Conservation (phyloP, 1,284 basidiomycete genomes). For the Athelia sp. region DNA sequence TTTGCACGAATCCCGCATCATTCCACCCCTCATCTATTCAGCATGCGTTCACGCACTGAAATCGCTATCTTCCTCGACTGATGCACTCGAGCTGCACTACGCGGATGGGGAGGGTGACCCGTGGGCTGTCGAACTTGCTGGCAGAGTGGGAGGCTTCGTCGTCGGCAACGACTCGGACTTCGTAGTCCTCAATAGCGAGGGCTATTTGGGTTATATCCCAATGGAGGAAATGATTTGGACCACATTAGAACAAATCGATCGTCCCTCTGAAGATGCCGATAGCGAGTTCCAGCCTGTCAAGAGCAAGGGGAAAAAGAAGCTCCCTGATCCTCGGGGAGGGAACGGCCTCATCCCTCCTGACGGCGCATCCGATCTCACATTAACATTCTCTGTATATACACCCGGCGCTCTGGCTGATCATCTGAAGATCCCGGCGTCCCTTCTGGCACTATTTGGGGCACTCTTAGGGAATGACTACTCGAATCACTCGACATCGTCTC, state of each 20-base stretch:
- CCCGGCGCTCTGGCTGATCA: slow-evolving; percentile 60
- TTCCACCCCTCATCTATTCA: slow-evolving; percentile 67
- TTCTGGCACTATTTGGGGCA: slow-evolving; percentile 82
- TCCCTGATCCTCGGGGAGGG: slow-evolving; percentile 21
- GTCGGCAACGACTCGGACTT: slow-evolving; percentile 82
- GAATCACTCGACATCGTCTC: slow-evolving; percentile 36
- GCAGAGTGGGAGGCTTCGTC: slow-evolving; percentile 68
- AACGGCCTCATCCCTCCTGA: slow-evolving; percentile 56
- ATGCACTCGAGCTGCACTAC: slow-evolving; percentile 53
- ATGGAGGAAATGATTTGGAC: slow-evolving; percentile 79
- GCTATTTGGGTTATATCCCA: slow-evolving; percentile 75
- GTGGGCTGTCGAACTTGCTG: slow-evolving; percentile 80
- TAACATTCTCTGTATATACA: slow-evolving; percentile 60
- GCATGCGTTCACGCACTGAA: slow-evolving; percentile 61
- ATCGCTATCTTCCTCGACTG: slow-evolving; percentile 29
- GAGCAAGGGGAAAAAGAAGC: slow-evolving; percentile 37
- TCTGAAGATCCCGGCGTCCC: slow-evolving; percentile 61
- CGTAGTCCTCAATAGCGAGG: slow-evolving; percentile 69
- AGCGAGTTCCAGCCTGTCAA: slow-evolving; percentile 61
- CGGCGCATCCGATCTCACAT: slow-evolving; percentile 32
- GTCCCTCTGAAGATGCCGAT: slow-evolving; percentile 32
- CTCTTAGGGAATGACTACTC: slow-evolving; percentile 86
- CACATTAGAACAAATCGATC: slow-evolving; percentile 25
- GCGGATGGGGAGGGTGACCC: slow-evolving; percentile 88
- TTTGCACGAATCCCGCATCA: slow-evolving; percentile 65